A percentile compares a stretch with the other conserved stretches of the same genome.
phyloP scores from a whole-genome alignment of 768 basidiomycete genomes.

The Rhodotorula paludigena region DNA sequence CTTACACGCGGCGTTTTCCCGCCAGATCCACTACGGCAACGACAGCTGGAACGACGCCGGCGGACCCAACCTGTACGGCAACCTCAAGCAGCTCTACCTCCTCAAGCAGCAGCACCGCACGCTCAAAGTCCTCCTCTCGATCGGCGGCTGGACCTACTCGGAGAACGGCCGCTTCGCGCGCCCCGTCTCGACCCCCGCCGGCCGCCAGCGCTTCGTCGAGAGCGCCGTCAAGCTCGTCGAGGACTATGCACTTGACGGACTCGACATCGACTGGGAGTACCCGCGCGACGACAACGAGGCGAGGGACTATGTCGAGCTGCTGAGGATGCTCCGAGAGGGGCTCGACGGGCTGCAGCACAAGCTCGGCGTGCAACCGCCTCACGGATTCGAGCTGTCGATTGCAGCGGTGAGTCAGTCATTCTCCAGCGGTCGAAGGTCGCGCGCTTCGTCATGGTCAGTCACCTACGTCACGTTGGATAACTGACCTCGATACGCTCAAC shows the following conservation, averaged over 20 bases:
- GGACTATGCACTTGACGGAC: constrained; percentile 83
- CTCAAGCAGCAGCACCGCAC: constrained; percentile 81
- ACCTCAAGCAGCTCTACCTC: constrained; percentile 86
- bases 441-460: not conserved
- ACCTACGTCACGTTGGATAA: not conserved
- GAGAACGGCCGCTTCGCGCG: constrained; percentile 66
- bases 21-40: constrained; percentile 82
- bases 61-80: constrained; percentile 74
- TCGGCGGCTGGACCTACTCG: constrained; percentile 94
- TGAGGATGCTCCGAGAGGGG: constrained; percentile 67
- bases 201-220: constrained; percentile 71
- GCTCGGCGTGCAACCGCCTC: constrained; percentile 49
- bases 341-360: constrained; percentile 71
- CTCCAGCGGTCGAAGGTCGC: no score
- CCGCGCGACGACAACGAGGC: constrained; percentile 74
- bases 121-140: constrained; percentile 68
- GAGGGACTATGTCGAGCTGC: constrained; percentile 71
- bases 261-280: constrained; percentile 92
- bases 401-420: constrained; percentile 32
- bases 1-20: no score
- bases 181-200: constrained; percentile 61
- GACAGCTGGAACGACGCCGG: constrained; percentile 93
- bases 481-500: no score
- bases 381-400: constrained; percentile 40
- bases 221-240: constrained; percentile 74